Base-by-base conservation (phyloP, 2,329 filamentous ascomycete species). In the Thielaviopsis punctulata region DNA sequence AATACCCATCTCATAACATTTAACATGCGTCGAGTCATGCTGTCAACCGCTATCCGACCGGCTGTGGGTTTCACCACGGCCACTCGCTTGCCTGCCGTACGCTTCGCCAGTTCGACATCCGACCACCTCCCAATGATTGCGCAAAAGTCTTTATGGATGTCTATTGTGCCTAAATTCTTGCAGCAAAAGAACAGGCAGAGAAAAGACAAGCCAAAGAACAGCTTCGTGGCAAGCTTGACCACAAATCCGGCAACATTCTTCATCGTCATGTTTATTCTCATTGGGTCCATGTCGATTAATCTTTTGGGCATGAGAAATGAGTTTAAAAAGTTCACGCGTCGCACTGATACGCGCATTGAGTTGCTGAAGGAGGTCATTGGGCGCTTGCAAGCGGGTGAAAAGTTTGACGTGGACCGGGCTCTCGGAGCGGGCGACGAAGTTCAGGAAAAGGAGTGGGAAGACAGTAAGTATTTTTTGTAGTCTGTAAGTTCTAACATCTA, bases 221-320 rank as follows among this genome's bases (percentile, higher is more conserved):
- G 18, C 23, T 21, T 45, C 18, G 39, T 48, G 44, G 21, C 44
- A 22, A 55, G 51, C 25, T 59, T 49, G 62, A 60, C 45, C 59
- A 66, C 50, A 64, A 90, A 90, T 59, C 84, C 86, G 2, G 84
- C 84, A 19, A 88, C 82, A 0, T 90, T 87, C 61, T 92, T 82
- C 64, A 86, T 90, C 59, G 71, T 81, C 60, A 86, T 90, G 57
- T 88, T 88, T 61, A 71, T 88, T 41, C 74, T 96, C 57, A 90
- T 96, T 57, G 93, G 93, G 3, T 95, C 87, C 56, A 94, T 95
- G 73, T 86, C 90, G 13, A 95, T 98, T 60, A 86, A 95, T 61
- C 85, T 92, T 73, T 82, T 98, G 61, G 74, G 80, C 33, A 65
- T 96, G 60, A 83, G 82, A 60, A 85, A 84, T 59, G 82, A 89